Percentiles rank a stretch among this genome's conserved stretches.
Conservation (phyloP, 2,329 filamentous ascomycete species). For the Rutstroemia sp. region DNA sequence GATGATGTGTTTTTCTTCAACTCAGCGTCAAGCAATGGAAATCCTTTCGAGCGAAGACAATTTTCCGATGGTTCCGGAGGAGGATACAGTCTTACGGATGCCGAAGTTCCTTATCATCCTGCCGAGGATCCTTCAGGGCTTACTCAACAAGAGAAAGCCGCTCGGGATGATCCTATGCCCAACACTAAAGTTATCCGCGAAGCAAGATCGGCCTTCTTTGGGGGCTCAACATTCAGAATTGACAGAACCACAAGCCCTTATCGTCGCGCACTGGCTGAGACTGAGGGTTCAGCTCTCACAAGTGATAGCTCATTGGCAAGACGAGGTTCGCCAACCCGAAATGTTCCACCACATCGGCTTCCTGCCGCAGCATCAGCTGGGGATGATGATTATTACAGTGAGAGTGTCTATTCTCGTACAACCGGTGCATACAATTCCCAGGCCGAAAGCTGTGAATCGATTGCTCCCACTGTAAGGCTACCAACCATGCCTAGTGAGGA, state of each 20-base stretch:
- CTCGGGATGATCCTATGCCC: slow-evolving; percentile 22
- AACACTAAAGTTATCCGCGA: slow-evolving; percentile 31
- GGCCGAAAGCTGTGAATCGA: neutral
- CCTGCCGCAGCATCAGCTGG: neutral
- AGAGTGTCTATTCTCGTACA: slow-evolving; percentile 29
- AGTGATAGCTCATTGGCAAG: slow-evolving; percentile 2
- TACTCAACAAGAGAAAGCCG: slow-evolving; percentile 25
- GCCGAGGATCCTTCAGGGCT: slow-evolving; percentile 6
- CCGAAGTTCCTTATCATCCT: neutral
- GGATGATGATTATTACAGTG: slow-evolving; percentile 20
- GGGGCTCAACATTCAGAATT: slow-evolving; percentile 42
- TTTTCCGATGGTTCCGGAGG: neutral
- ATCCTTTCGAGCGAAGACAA: neutral
- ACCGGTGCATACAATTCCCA: slow-evolving; percentile 25
- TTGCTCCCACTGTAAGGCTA: slow-evolving; percentile 13
- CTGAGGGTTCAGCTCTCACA: slow-evolving; percentile 9
- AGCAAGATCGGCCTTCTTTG: slow-evolving; percentile 44
- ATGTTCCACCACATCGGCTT: slow-evolving; percentile 4
- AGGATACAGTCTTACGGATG: neutral
- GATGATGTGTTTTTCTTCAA: slow-evolving; percentile 23
- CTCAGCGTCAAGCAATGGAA: neutral
- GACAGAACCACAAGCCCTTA: slow-evolving; percentile 51
- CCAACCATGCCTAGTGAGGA: slow-evolving; percentile 12
- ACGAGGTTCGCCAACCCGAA: slow-evolving; percentile 2
- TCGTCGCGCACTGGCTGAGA: slow-evolving; percentile 38